phyloP scores from a whole-genome alignment of 306 rosid genomes.

The Cucurbita moschata region DNA sequence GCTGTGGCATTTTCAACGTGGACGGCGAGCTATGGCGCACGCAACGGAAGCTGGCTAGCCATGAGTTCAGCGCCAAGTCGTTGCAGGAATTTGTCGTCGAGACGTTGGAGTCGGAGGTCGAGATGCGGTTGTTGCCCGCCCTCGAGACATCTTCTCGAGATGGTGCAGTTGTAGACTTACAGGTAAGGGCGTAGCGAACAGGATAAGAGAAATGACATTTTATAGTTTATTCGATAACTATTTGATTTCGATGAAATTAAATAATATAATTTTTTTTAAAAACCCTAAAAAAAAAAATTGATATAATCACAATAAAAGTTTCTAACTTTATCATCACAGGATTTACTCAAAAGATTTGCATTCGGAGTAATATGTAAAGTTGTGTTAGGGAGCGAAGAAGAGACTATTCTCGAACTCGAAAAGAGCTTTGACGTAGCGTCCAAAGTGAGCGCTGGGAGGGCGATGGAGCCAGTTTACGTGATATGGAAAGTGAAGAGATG shows the following conservation, averaged over 20 bases:
- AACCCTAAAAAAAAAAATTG: too few relatives aligned
- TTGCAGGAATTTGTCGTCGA: conserved; percentile 25
- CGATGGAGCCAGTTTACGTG: conserved; percentile 47
- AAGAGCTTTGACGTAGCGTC: conserved; percentile 61
- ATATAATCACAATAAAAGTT: too few relatives aligned
- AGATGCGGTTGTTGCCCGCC: conserved; percentile 28
- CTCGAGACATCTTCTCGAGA: conserved; percentile 23
- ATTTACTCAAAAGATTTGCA: conserved; percentile 48
- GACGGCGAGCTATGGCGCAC: conserved; percentile 59
- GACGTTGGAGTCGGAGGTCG: conserved; percentile 38
- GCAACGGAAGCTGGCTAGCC: conserved; percentile 57
- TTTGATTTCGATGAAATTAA: too few relatives aligned
- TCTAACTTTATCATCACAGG: not conserved
- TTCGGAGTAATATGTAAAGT: conserved; percentile 55
- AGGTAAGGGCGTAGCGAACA: not conserved
- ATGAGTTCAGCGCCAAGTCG: conserved; percentile 52
- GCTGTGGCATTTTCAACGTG: conserved; percentile 68
- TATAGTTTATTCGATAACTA: too few relatives aligned
- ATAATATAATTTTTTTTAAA: too few relatives aligned
- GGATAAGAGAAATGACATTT: not conserved
- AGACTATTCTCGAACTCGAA: conserved; percentile 22
- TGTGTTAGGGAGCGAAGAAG: conserved; percentile 30
- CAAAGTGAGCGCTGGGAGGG: conserved; percentile 54
- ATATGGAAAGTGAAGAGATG: conserved; percentile 67
- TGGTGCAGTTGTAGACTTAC: conserved; percentile 36